phyloP scores from a whole-genome alignment of 306 rosid genomes.

The Cyamopsis tetragonoloba region DNA sequence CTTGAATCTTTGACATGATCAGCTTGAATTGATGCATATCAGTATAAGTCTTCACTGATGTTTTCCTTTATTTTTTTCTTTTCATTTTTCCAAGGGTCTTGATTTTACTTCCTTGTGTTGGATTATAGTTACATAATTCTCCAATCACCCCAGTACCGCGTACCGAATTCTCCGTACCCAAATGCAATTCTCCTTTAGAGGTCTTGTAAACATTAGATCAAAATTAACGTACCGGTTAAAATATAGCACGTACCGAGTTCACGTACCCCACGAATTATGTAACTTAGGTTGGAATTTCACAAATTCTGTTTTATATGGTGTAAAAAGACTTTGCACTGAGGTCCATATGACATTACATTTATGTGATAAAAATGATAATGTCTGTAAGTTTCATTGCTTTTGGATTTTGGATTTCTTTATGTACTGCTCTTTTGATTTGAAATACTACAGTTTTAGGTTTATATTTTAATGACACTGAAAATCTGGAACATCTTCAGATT shows the following conservation, averaged over 20 bases:
- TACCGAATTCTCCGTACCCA: too few species aligned
- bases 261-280: too few species aligned
- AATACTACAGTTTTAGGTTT: background rate
- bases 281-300: background rate
- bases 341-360: background rate
- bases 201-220: too few species aligned
- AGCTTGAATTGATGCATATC: background rate
- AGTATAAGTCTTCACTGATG: background rate
- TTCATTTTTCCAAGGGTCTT: background rate
- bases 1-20: background rate
- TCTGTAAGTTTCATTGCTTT: background rate
- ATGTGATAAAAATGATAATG: background rate
- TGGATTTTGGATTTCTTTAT: constrained; percentile 1
- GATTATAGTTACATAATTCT: too few species aligned
- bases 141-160: too few species aligned
- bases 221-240: too few species aligned
- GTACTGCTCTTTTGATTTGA: background rate
- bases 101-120: background rate
- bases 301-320: background rate
- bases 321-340: background rate
- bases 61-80: background rate
- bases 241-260: too few species aligned
- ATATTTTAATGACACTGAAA: background rate
- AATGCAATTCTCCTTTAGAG: too few species aligned
- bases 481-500: constrained; percentile 4